These are phyloP conservation scores for Emergomyces africanus DNA, from an alignment of 2,329 filamentous ascomycete species.

Conservation along the genomic window DNA sequence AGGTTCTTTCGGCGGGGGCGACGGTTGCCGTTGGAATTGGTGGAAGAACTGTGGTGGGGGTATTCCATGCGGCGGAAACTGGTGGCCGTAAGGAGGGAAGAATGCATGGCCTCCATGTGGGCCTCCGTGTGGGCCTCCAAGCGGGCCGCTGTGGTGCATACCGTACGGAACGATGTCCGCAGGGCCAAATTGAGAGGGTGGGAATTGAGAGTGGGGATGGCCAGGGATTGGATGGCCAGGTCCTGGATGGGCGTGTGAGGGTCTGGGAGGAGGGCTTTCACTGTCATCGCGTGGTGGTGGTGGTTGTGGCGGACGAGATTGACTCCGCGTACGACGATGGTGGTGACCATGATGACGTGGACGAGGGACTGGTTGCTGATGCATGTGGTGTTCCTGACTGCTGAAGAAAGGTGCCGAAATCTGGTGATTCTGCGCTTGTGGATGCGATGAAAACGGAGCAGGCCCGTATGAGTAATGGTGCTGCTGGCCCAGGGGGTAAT, in stretches of 20 bases:
- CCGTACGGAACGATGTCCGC: constrained; percentile 29
- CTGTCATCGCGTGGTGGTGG: constrained; percentile 15
- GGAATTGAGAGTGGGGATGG: constrained; percentile 9
- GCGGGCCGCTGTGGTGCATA: constrained; percentile 17
- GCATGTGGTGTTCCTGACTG: constrained; percentile 5
- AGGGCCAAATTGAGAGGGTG: constrained; percentile 17
- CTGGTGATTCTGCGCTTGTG: constrained; percentile 5
- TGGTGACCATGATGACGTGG: constrained; percentile 6
- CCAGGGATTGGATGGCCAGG: constrained; percentile 13
- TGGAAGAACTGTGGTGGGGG: constrained; percentile 25
- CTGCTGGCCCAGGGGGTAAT: constrained; percentile 4
- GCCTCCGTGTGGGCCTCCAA: neutral
- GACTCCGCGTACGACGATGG: constrained; percentile 7
- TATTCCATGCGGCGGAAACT: constrained; percentile 21
- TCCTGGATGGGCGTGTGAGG: constrained; percentile 16
- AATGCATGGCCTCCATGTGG: neutral
- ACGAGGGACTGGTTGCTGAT: neutral
- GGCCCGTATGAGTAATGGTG: constrained; percentile 9
- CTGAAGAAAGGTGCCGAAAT: constrained; percentile 8
- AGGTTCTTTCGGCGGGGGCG: constrained; percentile 11
- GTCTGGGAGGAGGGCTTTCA: constrained; percentile 19
- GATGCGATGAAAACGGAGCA: constrained; percentile 3
- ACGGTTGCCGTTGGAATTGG: constrained; percentile 21
- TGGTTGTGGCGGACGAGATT: constrained; percentile 2
- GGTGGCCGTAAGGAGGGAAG: constrained; percentile 20